Conservation (phyloP, 306 rosid genomes). For the Cotoneaster glaucophyllus region DNA sequence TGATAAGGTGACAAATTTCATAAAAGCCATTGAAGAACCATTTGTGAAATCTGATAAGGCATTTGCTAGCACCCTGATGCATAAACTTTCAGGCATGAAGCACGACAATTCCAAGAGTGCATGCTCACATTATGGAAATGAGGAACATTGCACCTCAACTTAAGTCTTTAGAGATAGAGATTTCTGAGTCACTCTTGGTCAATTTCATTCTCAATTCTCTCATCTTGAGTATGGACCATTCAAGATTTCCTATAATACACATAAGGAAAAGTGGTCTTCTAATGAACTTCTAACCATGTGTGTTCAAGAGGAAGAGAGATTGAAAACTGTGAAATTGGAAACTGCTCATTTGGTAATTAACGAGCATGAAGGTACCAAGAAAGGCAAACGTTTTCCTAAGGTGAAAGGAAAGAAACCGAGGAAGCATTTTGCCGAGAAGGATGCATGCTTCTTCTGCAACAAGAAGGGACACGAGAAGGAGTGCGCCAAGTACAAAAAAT, state of each 20-base stretch:
- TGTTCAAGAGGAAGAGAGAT: conserved; percentile 7
- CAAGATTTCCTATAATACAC: conserved; percentile 2
- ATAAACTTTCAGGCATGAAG: neutral
- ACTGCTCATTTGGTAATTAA: neutral
- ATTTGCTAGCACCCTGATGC: neutral
- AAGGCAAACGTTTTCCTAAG: neutral
- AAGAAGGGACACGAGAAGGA: too few species aligned
- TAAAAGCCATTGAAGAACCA: neutral
- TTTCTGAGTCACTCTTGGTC: neutral
- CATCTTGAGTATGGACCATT: neutral
- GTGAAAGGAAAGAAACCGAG: too few species aligned
- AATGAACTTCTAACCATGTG: conserved; percentile 1
- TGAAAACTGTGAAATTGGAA: neutral
- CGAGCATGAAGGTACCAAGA: neutral
- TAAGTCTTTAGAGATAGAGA: neutral
- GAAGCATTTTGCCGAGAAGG: too few species aligned
- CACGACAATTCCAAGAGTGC: neutral
- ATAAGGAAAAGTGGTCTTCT: neutral
- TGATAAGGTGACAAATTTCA: too few species aligned
- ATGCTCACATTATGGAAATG: neutral
- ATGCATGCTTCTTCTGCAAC: too few species aligned
- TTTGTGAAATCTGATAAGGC: neutral
- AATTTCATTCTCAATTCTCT: neutral
- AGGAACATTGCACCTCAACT: neutral
- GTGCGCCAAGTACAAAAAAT: too few species aligned